Evolutionary conservation across 768 basidiomycete species (phyloP).

Genomic region (Mycena floridula): DNA sequence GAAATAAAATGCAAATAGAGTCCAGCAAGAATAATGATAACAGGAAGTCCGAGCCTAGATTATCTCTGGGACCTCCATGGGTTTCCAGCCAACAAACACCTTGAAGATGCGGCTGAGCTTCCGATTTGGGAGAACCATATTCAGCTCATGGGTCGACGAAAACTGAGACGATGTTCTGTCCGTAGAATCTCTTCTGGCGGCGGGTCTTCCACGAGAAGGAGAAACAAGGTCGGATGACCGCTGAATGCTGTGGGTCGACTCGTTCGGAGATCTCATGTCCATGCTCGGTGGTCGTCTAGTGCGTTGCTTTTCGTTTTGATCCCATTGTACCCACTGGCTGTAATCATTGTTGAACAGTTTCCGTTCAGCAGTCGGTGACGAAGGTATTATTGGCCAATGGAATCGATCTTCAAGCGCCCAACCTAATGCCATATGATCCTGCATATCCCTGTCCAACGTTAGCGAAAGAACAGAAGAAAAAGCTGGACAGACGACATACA

Average conservation of each 20-base stretch:
- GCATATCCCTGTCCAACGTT: slow-evolving; percentile 50
- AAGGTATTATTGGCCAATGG: slow-evolving; percentile 37
- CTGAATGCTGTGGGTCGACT: too few relatives aligned
- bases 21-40: too few relatives aligned
- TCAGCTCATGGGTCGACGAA: too few relatives aligned
- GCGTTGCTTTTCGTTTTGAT: slow-evolving; percentile 25
- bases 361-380: slow-evolving; percentile 40
- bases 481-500: slow-evolving; percentile 38
- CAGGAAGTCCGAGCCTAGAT: not conserved
- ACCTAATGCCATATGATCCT: slow-evolving; percentile 46
- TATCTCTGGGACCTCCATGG: slow-evolving; percentile 9
- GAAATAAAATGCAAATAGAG: not conserved
- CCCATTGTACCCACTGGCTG: slow-evolving; percentile 49
- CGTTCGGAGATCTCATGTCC: not conserved
- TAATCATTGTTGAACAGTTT: slow-evolving; percentile 54
- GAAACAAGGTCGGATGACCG: too few relatives aligned
- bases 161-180: too few relatives aligned
- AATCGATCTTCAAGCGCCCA: slow-evolving; percentile 41
- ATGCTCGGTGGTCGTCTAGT: not conserved
- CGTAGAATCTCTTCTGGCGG: too few relatives aligned
- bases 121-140: slow-evolving; percentile 3
- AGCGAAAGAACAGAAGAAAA: not conserved
- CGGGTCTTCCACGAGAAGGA: too few relatives aligned
- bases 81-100: slow-evolving; percentile 57
- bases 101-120: slow-evolving; percentile 49